Evolutionary conservation across 768 basidiomycete genomes (phyloP), one percentile per base, ranked within the genome.

Genomic region (Kwoniella bestiolae): DNA sequence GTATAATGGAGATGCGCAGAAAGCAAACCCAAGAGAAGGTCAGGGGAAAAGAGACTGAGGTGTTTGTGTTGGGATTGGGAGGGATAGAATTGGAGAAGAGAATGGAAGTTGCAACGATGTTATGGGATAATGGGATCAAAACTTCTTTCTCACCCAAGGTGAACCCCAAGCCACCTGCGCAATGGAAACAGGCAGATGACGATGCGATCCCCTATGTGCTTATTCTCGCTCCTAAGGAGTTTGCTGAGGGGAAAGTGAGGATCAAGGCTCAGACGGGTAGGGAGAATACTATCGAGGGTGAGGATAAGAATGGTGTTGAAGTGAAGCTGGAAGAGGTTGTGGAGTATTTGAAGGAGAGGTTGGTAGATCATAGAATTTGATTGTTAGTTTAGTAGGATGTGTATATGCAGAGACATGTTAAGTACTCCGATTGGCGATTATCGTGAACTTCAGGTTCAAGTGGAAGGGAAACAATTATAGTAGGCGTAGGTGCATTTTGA

Each of bases 171-270:
- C 81, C 92, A 34, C 85, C 85, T 0, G 84, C 87, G 2, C 95
- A 99, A 76, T 97, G 95, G 77, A 90, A 90, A 23, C 89, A 89
- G 1, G 91, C 90, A 28, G 96, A 96, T 82, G 88, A 84, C 77
- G 94, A 97, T 74, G 89, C 92, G 69, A 91, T 92, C 45, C 95
- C 94, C 0, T 96, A 92, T 81, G 94, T 90, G 1, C 86, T 97
- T 62, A 91, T 98, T 69, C 83, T 98, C n/a, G 94, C 93, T 8
- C 86, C 85, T 1, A 89, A 90, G 62, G 95, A 99, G 83, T 83
- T 93, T 61, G 88, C 87, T 75, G 85, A 86, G 50, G 96, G 95
- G 3, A 82, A 90, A 41, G 92, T 96, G 31, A 86, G 88, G 38
- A 91, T 99, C 62, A 97, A 97, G 83, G 89, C 94, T 80, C 95